Evolutionary conservation across 1,284 basidiomycete species (phyloP).

Genomic region (Limonomyces culmigenus): DNA sequence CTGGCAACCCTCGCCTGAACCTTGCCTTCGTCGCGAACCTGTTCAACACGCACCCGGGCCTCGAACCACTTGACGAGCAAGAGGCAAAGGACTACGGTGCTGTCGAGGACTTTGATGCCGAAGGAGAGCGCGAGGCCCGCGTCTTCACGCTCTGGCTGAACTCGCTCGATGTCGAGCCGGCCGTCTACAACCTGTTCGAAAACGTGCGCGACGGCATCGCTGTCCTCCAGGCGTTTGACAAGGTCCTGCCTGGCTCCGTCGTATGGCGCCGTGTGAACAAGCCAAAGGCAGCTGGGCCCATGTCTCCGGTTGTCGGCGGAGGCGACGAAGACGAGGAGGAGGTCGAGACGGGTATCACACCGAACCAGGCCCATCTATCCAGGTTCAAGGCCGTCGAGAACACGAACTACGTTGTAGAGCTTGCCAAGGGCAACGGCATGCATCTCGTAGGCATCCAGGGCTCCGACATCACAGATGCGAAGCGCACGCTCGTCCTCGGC

Average conservation of each 20-base stretch:
- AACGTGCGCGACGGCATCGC: conserved; percentile 85
- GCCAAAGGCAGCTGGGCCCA: conserved; percentile 50
- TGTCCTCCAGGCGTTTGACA: conserved; percentile 94
- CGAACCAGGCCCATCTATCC: conserved; percentile 72
- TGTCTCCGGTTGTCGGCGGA: conserved; percentile 18
- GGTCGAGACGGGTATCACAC: conserved; percentile 60
- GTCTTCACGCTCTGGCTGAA: conserved; percentile 99
- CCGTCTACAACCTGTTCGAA: conserved; percentile 93
- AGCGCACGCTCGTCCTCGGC: conserved; percentile 83
- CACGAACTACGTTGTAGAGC: conserved; percentile 91
- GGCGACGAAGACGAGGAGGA: conserved; percentile 58
- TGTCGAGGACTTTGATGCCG: conserved; percentile 96
- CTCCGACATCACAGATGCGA: conserved; percentile 89
- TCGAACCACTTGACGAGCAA: conserved; percentile 85
- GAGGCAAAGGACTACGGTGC: conserved; percentile 70
- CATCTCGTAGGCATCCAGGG: conserved; percentile 96
- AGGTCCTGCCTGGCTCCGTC: conserved; percentile 83
- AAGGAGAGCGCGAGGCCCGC: conserved; percentile 93
- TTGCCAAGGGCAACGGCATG: conserved; percentile 87
- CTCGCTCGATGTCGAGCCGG: conserved; percentile 89
- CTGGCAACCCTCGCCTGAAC: conserved; percentile 96
- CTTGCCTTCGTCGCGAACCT: conserved; percentile 97
- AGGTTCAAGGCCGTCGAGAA: conserved; percentile 98
- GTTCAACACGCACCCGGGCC: conserved; percentile 94
- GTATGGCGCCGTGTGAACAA: conserved; percentile 90